Evolutionary conservation across 768 basidiomycete genomes (phyloP), one percentile per base, ranked within the genome.

Genomic region (Suillus fuscotomentosus): DNA sequence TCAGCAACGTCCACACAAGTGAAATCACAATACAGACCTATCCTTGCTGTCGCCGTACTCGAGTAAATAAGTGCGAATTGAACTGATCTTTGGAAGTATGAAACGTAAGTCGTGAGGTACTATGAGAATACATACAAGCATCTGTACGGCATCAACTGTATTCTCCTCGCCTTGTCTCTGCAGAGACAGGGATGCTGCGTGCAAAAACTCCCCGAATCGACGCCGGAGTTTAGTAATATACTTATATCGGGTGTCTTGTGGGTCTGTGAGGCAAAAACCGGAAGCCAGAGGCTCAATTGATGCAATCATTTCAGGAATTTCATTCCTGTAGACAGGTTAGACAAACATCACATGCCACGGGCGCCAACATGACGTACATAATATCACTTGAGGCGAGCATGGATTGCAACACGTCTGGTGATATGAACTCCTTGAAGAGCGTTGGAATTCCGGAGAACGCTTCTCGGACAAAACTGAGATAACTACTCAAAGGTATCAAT

Each of bases 261-360:
- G 79, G 70, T 95, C 86, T 14, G 81, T 82, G 20, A 95, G 79
- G 20, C 86, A 83, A 69, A 93, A 90, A 1, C 89, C 88, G 47
- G 89, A 84, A 53, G 80, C 82, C 63, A 92, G 73, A 11, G 88
- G 82, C 27, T 86, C 81, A 2, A 88, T 75, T 31, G 85, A 79
- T 10, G 86, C 86, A 65, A 94, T 88, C 85, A 93, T 91, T 71
- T 93, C 92, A 1, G 88, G 86, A 31, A 89, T 85, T 68, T 91
- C 90, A 67, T 88, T 80, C 47, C 91, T 92, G 72, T 3, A 36
- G 45, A 60, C 38, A 54, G 39, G 41, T 62, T 11, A 41, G 60
- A 56, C 24, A 65, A 54, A 38, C 38, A 53, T 11, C 3, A 38
- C 1, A 13, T 48, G 59, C 38, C 13, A 51, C 22, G 10, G 20